phyloP scores from a whole-genome alignment of 2,329 filamentous ascomycete species.

The Sclerotiophoma versabilis region DNA sequence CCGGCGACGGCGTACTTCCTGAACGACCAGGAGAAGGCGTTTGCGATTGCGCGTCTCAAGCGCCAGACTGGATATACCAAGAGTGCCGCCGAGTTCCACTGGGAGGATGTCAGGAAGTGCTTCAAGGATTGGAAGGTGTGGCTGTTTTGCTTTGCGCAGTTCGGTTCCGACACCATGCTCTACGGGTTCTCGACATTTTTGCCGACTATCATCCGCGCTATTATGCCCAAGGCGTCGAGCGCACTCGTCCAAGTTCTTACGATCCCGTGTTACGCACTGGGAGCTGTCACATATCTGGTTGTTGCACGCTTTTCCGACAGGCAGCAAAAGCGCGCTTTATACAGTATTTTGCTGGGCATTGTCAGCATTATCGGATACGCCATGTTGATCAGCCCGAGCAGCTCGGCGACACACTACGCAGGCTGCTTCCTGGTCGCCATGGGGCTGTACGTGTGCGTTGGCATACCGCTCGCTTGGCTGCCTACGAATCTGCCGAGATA shows the following conservation, averaged over 20 bases:
- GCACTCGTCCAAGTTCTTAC: conserved; percentile 77
- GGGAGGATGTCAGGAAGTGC: conserved; percentile 69
- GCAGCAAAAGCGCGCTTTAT: conserved; percentile 70
- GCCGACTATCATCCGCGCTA: conserved; percentile 76
- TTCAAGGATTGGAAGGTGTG: conserved; percentile 80
- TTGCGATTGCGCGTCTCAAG: conserved; percentile 61
- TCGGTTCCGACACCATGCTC: conserved; percentile 77
- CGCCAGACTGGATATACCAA: conserved; percentile 58
- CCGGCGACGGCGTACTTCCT: conserved; percentile 71
- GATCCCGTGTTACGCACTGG: conserved; percentile 78
- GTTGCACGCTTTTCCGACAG: conserved; percentile 73
- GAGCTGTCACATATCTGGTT: conserved; percentile 72
- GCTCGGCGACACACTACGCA: conserved; percentile 73
- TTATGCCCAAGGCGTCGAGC: conserved; percentile 66
- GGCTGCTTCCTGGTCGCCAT: conserved; percentile 78
- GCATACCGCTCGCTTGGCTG: conserved; percentile 64
- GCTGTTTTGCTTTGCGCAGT: conserved; percentile 72
- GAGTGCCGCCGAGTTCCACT: conserved; percentile 62
- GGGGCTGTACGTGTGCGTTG: conserved; percentile 70
- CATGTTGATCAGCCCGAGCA: conserved; percentile 67
- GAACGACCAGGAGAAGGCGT: conserved; percentile 63
- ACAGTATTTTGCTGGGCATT: conserved; percentile 66
- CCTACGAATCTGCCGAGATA: conserved; percentile 76
- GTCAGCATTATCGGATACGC: conserved; percentile 74
- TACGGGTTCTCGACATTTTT: conserved; percentile 82